Evolutionary conservation across 768 basidiomycete genomes (phyloP).

Genomic region (Russula brevipes): DNA sequence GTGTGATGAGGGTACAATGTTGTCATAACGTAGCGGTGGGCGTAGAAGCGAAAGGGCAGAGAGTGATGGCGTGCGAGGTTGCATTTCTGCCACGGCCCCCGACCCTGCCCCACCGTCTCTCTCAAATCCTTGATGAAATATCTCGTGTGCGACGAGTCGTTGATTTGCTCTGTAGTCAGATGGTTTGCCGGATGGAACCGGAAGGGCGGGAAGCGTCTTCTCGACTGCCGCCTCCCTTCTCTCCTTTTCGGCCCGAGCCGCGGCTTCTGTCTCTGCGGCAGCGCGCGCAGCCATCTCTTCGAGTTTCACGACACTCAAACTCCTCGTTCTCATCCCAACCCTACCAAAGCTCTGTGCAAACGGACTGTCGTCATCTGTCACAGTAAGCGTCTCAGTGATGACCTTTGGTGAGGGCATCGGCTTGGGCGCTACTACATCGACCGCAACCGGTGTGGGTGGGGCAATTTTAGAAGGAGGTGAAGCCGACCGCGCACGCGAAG

Average conservation of each 20-base stretch:
- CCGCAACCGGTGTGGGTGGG: conserved; percentile 7
- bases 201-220: conserved; percentile 60
- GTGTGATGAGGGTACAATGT: not conserved
- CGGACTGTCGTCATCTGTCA: not conserved
- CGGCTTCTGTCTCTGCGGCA: conserved; percentile 8
- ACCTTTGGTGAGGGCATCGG: conserved; percentile 64
- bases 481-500: conserved; percentile 54
- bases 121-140: conserved; percentile 27
- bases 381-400: conserved; percentile 23
- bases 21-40: conserved; percentile 18
- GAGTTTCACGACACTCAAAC: conserved; percentile 59
- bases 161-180: conserved; percentile 13
- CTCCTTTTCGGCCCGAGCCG: conserved; percentile 30
- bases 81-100: not conserved
- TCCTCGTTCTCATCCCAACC: conserved; percentile 36
- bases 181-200: conserved; percentile 45
- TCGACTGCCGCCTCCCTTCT: conserved; percentile 29
- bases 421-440: conserved; percentile 52
- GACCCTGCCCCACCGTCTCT: conserved; percentile 23
- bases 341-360: conserved; percentile 3
- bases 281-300: conserved; percentile 66
- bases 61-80: conserved; percentile 30
- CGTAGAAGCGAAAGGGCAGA: conserved; percentile 32
- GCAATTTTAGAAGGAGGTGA: conserved; percentile 52
- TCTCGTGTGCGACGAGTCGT: conserved; percentile 32